phyloP scores from a whole-genome alignment of 768 basidiomycete genomes.

The Naganishia randhawae region DNA sequence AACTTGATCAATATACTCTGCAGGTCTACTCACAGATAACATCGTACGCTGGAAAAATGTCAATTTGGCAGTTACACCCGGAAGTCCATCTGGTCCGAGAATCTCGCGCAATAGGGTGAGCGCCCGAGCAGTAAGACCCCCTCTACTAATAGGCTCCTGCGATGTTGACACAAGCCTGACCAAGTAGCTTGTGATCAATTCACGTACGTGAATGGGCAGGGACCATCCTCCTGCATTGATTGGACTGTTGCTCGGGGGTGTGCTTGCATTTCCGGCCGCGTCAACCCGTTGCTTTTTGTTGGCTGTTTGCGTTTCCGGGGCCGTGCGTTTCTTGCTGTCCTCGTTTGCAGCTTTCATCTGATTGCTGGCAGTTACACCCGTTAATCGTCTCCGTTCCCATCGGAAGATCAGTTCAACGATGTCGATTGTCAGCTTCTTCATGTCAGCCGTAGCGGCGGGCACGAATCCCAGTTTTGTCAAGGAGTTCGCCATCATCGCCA shows the following conservation, averaged over 20 bases:
- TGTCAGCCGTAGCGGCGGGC: slow-evolving; percentile 64
- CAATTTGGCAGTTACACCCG: slow-evolving; percentile 83
- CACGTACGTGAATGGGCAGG: slow-evolving; percentile 73
- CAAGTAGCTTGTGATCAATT: slow-evolving; percentile 90
- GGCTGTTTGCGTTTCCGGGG: slow-evolving; percentile 1
- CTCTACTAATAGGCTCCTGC: slow-evolving; percentile 48
- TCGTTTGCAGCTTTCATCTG: slow-evolving; percentile 56
- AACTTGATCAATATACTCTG: not conserved
- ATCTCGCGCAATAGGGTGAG: slow-evolving; percentile 64
- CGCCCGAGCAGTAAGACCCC: slow-evolving; percentile 51
- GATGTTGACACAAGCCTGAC: slow-evolving; percentile 77
- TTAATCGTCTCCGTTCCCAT: slow-evolving; percentile 66
- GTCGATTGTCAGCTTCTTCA: slow-evolving; percentile 81
- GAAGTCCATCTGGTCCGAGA: slow-evolving; percentile 78
- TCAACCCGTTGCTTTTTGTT: slow-evolving; percentile 43
- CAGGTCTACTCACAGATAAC: slow-evolving; percentile 61
- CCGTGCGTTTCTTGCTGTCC: slow-evolving; percentile 29
- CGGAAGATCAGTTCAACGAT: slow-evolving; percentile 84
- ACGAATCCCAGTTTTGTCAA: slow-evolving; percentile 82
- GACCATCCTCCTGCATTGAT: slow-evolving; percentile 57
- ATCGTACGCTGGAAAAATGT: slow-evolving; percentile 82
- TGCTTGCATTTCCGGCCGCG: slow-evolving; percentile 47
- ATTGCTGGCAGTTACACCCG: slow-evolving; percentile 31
- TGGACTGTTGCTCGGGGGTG: slow-evolving; percentile 40
- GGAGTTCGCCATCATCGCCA: slow-evolving; percentile 87